Evolutionary conservation across 176 grass and related monocot genomes (phyloP), one percentile per base, ranked within the genome.

Genomic region (Carex parvula): DNA sequence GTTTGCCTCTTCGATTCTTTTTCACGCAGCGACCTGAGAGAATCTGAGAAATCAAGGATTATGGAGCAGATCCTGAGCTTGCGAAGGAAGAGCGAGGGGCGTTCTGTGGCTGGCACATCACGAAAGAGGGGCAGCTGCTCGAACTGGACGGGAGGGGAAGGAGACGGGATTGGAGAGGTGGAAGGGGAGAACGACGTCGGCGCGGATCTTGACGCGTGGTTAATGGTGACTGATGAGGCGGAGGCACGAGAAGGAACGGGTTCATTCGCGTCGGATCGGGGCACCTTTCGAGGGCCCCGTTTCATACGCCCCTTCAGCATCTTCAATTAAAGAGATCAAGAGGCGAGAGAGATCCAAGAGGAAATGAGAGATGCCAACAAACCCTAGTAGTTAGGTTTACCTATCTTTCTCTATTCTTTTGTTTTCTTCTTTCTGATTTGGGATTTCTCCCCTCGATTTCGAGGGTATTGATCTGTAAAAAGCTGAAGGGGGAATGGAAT

Each of bases 231-330:
- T n/a, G 91, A 82, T 9, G 93, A 86, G 39, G 52, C 62, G 84
- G 84, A 12, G 84, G 79, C 9, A 64, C 67, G 59, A 64, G 74
- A 61, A 57, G 94, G 14, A 32, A 18, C 82, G 3, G 63, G 21
- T 9, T 89, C 91, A 53, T 60, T 72, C n/a, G 88, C 83, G 66
- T 93, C 94, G 62, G 81, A 70, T 64, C 88, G 88, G 41, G 76
- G 1, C n/a, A 89, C 91, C 94, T 93, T 97, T 62, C 94, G 91
- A 35, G 15, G 37, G 1, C 91, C 87, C 70, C 94, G 91, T 84
- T 97, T 97, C 84, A 97, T 97, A 86, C 93, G 90, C 91, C 90
- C 92, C 88, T 96, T 97, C 69, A 97, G 89, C 94, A 97, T 97
- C 66, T 42, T 55, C 37, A 54, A 77, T 61, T 80, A 69, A 52